Evolutionary conservation across 2,329 filamentous ascomycete species (phyloP).

Genomic region (Epicoccum nigrum): DNA sequence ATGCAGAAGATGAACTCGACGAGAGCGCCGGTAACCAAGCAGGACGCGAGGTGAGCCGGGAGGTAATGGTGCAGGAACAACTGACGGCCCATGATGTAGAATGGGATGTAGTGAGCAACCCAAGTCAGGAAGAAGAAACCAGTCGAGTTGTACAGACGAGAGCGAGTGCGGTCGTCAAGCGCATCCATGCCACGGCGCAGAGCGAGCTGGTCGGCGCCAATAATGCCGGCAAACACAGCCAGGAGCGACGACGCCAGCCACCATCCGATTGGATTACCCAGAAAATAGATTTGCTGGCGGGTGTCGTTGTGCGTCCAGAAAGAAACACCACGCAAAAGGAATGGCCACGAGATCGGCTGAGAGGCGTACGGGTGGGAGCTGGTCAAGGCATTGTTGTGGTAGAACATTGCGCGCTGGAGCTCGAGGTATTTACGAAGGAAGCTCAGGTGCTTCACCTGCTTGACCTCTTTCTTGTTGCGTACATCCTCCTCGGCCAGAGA

Average conservation of each 20-base stretch:
- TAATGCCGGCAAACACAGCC: slow-evolving; percentile 89
- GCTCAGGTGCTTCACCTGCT: slow-evolving; percentile 79
- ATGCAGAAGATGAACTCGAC: slow-evolving; percentile 96
- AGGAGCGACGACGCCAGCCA: slow-evolving; percentile 93
- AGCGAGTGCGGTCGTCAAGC: slow-evolving; percentile 90
- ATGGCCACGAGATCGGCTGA: slow-evolving; percentile 96
- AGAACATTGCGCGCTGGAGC: slow-evolving; percentile 97
- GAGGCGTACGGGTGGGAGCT: slow-evolving; percentile 96
- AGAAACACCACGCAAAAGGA: slow-evolving; percentile 93
- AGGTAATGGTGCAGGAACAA: slow-evolving; percentile 98
- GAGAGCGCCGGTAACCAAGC: slow-evolving; percentile 86
- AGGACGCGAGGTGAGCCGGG: slow-evolving; percentile 89
- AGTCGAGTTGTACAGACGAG: slow-evolving; percentile 95
- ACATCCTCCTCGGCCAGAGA: slow-evolving; percentile 73
- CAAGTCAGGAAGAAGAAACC: slow-evolving; percentile 99
- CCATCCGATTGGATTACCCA: slow-evolving; percentile 96
- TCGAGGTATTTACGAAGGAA: slow-evolving; percentile 97
- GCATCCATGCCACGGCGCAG: slow-evolving; percentile 92
- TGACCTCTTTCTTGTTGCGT: slow-evolving; percentile 76
- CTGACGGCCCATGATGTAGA: slow-evolving; percentile 97
- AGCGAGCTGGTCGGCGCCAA: slow-evolving; percentile 91
- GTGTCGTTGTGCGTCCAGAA: slow-evolving; percentile 99
- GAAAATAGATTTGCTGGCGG: slow-evolving; percentile 95
- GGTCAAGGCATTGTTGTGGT: slow-evolving; percentile 97
- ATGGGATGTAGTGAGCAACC: slow-evolving; percentile 96